Base-by-base conservation (phyloP, 306 rosid genomes). In the Fagus crenata region DNA sequence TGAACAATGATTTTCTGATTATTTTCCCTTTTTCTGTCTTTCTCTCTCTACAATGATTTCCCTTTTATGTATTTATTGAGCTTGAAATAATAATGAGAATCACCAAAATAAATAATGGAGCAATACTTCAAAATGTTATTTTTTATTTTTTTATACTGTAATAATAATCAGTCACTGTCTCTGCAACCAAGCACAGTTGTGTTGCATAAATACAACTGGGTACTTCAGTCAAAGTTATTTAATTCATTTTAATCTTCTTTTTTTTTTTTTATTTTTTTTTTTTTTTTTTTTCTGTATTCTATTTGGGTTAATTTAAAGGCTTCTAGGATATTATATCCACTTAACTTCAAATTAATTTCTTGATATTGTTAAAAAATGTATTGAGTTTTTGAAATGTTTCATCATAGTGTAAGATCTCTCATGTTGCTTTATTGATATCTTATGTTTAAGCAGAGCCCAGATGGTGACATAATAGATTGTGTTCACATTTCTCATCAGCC, bases 381-480 rank as follows among this genome's bases (percentile, higher is more conserved):
- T 22, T 58, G 63, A 6, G 4, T 28, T 8, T 58, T 9, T 0
- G 36, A 58, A 58, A 22, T 56, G 6, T 49, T 2, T 53, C 33
- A 8, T n/a, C 32, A 11, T 37, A 51, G 15, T 42, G 6, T 22
- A 32, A 75, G 79, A 53, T 79, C 69, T 85, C 12, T 72, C 78
- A 35, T 73, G 36, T 7, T 35, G 42, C 73, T 82, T 1, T 41
- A 40, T 11, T 81, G 76, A 12, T 81, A 75, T 85, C 41, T 84
- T 13, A 61, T 68, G 82, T 70, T 69, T 59, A 53, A 73, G 75
- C 97, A 96, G 99, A 96, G 99, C 68, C 92, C 98, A 82, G 99
- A 96, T 84, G 99, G 99, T 39, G 99, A 96, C 86, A 73, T 80
- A 4, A 96, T 96, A 64, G 99, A 96, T 77, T 96, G 99, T 67